phyloP scores from a whole-genome alignment of 352 stramenopile genomes.

The Proteromonas lacertae region DNA sequence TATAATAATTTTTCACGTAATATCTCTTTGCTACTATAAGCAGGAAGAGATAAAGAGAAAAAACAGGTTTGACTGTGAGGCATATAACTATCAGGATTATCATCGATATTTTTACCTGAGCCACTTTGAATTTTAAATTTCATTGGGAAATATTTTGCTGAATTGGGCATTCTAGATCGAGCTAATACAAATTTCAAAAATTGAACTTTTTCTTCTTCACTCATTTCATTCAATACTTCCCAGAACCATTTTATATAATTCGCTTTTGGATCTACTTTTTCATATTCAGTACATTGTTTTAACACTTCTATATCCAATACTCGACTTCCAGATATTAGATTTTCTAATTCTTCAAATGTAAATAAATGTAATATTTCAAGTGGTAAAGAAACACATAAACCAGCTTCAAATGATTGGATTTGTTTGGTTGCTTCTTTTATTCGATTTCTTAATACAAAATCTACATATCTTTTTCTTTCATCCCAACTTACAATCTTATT shows the following conservation, averaged over 20 bases:
- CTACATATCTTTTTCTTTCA: constrained; percentile 7
- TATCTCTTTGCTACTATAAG: constrained; percentile 15
- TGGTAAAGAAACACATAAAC: constrained; percentile 69
- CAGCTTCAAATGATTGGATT: constrained; percentile 26
- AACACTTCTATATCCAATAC: constrained; percentile 85
- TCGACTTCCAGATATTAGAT: constrained; percentile 67
- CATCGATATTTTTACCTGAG: constrained; percentile 14
- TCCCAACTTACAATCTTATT: constrained; percentile 4
- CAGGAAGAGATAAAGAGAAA: constrained; percentile 12
- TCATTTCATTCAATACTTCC: constrained; percentile 76
- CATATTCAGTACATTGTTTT: constrained; percentile 74
- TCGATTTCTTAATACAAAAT: background rate
- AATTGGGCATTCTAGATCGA: constrained; percentile 68
- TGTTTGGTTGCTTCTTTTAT: constrained; percentile 6
- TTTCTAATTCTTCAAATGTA: constrained; percentile 62
- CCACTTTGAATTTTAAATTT: constrained; percentile 44
- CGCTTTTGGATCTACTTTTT: constrained; percentile 49
- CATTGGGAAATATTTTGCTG: constrained; percentile 74
- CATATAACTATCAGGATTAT: constrained; percentile 17
- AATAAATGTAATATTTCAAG: constrained; percentile 78
- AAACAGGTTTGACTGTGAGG: constrained; percentile 16
- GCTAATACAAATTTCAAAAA: constrained; percentile 93
- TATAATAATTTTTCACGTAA: constrained; percentile 12
- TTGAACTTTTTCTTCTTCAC: constrained; percentile 52
- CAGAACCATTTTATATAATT: constrained; percentile 62